Base-by-base conservation (phyloP, 116 monocot genomes). In the Zostera marina region DNA sequence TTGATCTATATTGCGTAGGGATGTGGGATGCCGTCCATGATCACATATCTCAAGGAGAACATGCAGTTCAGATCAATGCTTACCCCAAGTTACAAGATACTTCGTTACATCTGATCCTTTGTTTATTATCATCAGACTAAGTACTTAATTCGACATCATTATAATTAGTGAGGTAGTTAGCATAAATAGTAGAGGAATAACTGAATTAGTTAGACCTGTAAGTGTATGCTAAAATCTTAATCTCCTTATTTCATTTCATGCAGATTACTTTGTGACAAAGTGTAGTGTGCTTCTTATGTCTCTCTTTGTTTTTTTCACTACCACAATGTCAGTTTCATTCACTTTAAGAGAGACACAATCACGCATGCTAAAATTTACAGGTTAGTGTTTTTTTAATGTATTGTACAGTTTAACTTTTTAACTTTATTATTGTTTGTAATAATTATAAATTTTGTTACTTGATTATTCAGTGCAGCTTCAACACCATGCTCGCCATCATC, bases 361-460 rank as follows among this genome's bases (percentile, higher is more conserved):
- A 63, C 98, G 98, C 41, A 98, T 98, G 98, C 90, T 98, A 40
- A 82, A 78, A 59, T 98, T 98, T 78, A 98, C 98, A 77, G 98
- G 98, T 98, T 68, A 54, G 68, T 21, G 0, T 52, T 12, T 40
- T 51, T 7, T 21, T 40, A 41, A 49, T 8, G 5, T 32, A 32
- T 32, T 32, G 32, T 32, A 32, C 32, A 32, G 32, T 41, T 11
- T 49, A 13, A 13, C 26, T 52, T 63, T 62, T n/a, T 39, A 4
- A 41, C 11, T 22, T 21, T 26, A 26, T 48, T 62, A 9, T 61
- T 45, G 22, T 14, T 46, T 17, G 0, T 43, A 21, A 44, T 42
- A 23, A 60, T 41, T 14, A 41, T 0, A 62, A 15, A 12, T 16
- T 49, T 61, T 65, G 53, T 68, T 32, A 41, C 70, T 59, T 15